A percentile compares a stretch with the other conserved stretches of the same genome.
Evolutionary conservation across 2,329 filamentous ascomycete species (phyloP).

Genomic region (Trichoderma sp.): DNA sequence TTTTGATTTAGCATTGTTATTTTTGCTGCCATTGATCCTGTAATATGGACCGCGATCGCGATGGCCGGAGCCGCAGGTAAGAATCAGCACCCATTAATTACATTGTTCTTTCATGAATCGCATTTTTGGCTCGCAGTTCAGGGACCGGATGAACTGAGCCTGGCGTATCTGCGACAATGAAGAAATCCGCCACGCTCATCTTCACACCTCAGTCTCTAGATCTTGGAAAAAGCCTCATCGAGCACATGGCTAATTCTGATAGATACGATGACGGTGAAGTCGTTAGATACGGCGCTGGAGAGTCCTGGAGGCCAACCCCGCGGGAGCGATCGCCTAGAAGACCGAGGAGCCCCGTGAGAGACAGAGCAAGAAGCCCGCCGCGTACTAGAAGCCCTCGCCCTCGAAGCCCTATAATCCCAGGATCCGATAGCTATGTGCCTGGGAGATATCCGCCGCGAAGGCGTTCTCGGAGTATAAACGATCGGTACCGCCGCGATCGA

Average conservation of each 20-base stretch:
- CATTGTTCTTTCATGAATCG: neutral
- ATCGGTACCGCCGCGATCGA: constrained; percentile 46
- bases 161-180: neutral
- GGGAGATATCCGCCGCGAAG: constrained; percentile 46
- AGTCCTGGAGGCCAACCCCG: constrained; percentile 62
- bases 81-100: constrained; percentile 5
- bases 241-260: constrained; percentile 25
- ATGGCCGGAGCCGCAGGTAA: constrained; percentile 41
- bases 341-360: constrained; percentile 36
- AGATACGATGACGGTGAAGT: constrained; percentile 65
- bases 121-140: neutral
- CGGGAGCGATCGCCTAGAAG: constrained; percentile 50
- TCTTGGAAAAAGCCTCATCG: neutral
- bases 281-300: constrained; percentile 61
- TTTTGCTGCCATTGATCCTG: neutral
- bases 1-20: neutral
- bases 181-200: neutral
- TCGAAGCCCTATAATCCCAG: constrained; percentile 37
- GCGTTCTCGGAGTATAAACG: constrained; percentile 45
- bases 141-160: neutral
- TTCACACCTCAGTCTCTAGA: neutral
- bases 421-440: constrained; percentile 51
- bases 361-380: constrained; percentile 35
- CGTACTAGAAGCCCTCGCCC: constrained; percentile 37
- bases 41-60: constrained; percentile 43